Conservation (phyloP, 2,329 filamentous ascomycete genomes). For the Raffaelea arxii region DNA sequence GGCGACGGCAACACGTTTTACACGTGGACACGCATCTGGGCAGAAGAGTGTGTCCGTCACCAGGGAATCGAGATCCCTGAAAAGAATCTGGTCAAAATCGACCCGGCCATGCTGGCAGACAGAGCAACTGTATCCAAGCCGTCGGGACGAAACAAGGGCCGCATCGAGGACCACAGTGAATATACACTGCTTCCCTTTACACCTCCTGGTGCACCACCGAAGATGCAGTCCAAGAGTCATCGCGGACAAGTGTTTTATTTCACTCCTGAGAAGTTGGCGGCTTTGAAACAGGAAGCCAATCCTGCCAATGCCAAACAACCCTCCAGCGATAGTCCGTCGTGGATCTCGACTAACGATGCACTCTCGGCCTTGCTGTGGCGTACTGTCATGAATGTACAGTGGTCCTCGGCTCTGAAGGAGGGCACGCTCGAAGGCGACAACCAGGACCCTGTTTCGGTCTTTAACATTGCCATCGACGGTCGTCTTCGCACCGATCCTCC, state of each 20-base stretch:
- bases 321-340: background rate
- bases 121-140: background rate
- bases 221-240: background rate
- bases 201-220: conserved; percentile 1
- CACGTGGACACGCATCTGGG: conserved; percentile 3
- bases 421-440: background rate
- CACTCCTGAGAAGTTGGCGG: background rate
- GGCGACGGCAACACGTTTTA: conserved; percentile 4
- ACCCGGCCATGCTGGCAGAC: background rate
- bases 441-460: background rate
- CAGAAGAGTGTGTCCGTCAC: background rate
- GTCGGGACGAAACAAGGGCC: background rate
- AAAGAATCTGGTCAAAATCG: no score
- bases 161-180: conserved; percentile 1
- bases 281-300: background rate
- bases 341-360: conserved; percentile 3
- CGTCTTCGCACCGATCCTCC: conserved; percentile 1
- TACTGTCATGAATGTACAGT: background rate
- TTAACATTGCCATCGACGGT: conserved; percentile 3
- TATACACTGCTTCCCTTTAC: conserved; percentile 1
- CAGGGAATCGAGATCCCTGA: background rate
- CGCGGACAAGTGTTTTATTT: conserved; percentile 4
- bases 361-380: conserved; percentile 3
- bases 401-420: background rate
- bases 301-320: background rate